Conservation (phyloP, 768 basidiomycete genomes). For the Amanita muscaria region DNA sequence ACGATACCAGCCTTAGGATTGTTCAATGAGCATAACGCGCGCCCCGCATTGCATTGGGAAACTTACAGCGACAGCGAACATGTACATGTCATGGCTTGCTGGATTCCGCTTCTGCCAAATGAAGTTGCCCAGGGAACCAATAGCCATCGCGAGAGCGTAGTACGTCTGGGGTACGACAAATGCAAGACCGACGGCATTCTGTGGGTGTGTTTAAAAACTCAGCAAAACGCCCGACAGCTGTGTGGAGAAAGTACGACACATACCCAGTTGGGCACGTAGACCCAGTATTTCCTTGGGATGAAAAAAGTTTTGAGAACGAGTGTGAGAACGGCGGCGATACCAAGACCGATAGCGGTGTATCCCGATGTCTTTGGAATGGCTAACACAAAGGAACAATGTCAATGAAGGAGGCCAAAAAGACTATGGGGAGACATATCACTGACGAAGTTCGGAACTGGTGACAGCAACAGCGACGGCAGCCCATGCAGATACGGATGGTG, state of each 20-base stretch:
- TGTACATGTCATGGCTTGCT: slow-evolving; percentile 43
- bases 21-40: neutral
- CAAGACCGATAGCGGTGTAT: slow-evolving; percentile 47
- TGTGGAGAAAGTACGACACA: neutral
- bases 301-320: slow-evolving; percentile 38
- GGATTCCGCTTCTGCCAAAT: slow-evolving; percentile 41
- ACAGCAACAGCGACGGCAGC: slow-evolving; percentile 47
- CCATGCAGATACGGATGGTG: slow-evolving; percentile 51
- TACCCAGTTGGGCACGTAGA: slow-evolving; percentile 45
- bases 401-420: neutral
- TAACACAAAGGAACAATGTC: slow-evolving; percentile 10
- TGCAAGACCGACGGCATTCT: slow-evolving; percentile 43
- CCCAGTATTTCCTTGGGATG: slow-evolving; percentile 41
- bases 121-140: slow-evolving; percentile 38
- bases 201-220: neutral
- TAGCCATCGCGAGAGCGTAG: slow-evolving; percentile 44
- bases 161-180: slow-evolving; percentile 45
- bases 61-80: slow-evolving; percentile 43
- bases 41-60: neutral
- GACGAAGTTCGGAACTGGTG: slow-evolving; percentile 37
- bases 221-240: neutral
- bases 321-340: slow-evolving; percentile 33
- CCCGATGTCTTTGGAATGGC: slow-evolving; percentile 48
- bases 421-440: slow-evolving; percentile 9
- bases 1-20: slow-evolving; percentile 34